Conservation (phyloP, 805 yeast species). For the Saturnispora quitensis region DNA sequence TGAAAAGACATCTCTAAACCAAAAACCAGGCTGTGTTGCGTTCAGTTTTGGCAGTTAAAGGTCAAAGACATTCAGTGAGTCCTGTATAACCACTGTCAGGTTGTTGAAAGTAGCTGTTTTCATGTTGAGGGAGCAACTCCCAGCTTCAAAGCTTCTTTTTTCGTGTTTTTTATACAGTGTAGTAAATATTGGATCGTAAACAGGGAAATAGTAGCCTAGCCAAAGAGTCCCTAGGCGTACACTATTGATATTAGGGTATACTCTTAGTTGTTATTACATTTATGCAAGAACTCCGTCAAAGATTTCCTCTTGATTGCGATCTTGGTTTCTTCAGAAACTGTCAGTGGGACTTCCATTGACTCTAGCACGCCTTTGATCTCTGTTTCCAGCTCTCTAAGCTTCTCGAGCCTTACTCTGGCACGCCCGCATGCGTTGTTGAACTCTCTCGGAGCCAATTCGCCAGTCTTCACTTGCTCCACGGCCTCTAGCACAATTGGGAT, state of each 20-base stretch:
- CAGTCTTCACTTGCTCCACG: conserved; percentile 31
- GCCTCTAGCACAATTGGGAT: conserved; percentile 33
- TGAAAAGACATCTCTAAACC: not conserved
- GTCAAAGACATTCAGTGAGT: not conserved
- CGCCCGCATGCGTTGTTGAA: conserved; percentile 38
- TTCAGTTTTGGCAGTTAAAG: not conserved
- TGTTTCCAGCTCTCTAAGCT: conserved; percentile 32
- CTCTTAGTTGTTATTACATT: not conserved
- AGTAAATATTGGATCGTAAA: too few species aligned
- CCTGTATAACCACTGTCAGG: too few species aligned
- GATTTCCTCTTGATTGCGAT: conserved; percentile 9
- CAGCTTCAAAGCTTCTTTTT: not conserved
- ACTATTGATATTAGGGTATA: too few species aligned
- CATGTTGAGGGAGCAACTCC: not conserved
- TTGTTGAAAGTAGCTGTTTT: too few species aligned
- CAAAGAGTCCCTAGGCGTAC: too few species aligned
- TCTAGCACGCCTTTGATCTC: conserved; percentile 24
- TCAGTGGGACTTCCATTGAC: conserved; percentile 22
- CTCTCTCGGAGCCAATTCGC: conserved; percentile 34
- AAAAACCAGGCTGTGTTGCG: not conserved
- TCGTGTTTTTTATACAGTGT: not conserved
- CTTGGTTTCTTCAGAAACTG: conserved; percentile 1
- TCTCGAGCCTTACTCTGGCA: conserved; percentile 33
- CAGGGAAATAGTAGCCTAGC: too few species aligned
- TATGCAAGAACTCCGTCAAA: not conserved